A percentile compares a stretch with the other conserved stretches of the same genome.
phyloP scores from a whole-genome alignment of 768 basidiomycete species.

The Tubosaeta sp. region DNA sequence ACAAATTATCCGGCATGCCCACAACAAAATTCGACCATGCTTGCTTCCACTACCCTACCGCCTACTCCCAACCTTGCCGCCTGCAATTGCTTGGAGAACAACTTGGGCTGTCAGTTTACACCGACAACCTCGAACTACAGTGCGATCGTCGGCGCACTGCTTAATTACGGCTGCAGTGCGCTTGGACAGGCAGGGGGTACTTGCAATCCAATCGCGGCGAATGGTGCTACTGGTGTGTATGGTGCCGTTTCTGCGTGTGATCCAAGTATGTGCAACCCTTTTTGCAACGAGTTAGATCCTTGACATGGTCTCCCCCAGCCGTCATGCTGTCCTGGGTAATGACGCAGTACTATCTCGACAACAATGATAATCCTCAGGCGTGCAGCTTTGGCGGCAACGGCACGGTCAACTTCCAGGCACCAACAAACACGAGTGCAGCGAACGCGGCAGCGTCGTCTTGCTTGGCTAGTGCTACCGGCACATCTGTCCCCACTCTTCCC shows the following conservation, averaged over 20 bases:
- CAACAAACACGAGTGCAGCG: slow-evolving; percentile 46
- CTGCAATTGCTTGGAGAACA: slow-evolving; percentile 70
- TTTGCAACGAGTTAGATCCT: not conserved
- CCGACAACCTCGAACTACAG: slow-evolving; percentile 59
- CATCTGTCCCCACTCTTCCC: slow-evolving; percentile 56
- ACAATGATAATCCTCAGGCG: slow-evolving; percentile 51
- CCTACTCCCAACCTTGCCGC: slow-evolving; percentile 78
- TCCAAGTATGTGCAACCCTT: slow-evolving; percentile 50
- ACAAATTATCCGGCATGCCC: slow-evolving; percentile 61
- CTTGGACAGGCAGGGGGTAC: slow-evolving; percentile 56
- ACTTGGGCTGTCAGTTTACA: slow-evolving; percentile 71
- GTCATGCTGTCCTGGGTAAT: slow-evolving; percentile 81
- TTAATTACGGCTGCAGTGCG: slow-evolving; percentile 63
- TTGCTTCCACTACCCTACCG: slow-evolving; percentile 68
- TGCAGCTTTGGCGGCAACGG: slow-evolving; percentile 87
- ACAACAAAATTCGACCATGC: slow-evolving; percentile 49
- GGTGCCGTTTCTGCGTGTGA: slow-evolving; percentile 76
- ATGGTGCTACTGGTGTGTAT: slow-evolving; percentile 73
- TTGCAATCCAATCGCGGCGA: slow-evolving; percentile 67
- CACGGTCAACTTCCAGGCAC: slow-evolving; percentile 58
- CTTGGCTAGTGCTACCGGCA: slow-evolving; percentile 56
- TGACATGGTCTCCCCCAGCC: slow-evolving; percentile 36
- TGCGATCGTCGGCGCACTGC: slow-evolving; percentile 53
- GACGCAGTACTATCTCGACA: slow-evolving; percentile 69
- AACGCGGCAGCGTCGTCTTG: slow-evolving; percentile 62